Evolutionary conservation across 768 basidiomycete genomes (phyloP).

Genomic region (Calocera viscosa): DNA sequence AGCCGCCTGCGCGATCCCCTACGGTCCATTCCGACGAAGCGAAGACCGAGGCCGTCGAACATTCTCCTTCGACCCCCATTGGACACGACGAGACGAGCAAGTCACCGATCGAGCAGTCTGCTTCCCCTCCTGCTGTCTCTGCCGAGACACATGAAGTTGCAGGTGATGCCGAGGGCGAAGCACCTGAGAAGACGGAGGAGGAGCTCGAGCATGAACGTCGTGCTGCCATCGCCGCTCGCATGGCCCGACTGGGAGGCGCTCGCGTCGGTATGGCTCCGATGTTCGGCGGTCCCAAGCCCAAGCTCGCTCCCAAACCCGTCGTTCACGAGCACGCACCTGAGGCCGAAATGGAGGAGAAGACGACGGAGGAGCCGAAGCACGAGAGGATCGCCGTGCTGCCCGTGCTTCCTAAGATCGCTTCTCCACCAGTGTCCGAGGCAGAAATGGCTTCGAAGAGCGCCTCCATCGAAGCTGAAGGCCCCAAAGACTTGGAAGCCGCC

Average conservation of each 20-base stretch:
- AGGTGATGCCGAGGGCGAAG: slow-evolving; percentile 21
- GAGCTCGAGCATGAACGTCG: slow-evolving; percentile 63
- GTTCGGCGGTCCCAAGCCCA: slow-evolving; percentile 47
- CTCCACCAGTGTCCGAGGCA: neutral
- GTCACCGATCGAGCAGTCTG: neutral
- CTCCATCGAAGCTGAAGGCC: neutral
- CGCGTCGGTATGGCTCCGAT: slow-evolving; percentile 69
- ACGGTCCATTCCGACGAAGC: slow-evolving; percentile 24
- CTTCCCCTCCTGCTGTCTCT: neutral
- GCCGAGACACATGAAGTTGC: slow-evolving; percentile 15
- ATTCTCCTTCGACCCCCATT: slow-evolving; percentile 16
- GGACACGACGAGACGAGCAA: slow-evolving; percentile 25
- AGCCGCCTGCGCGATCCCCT: neutral
- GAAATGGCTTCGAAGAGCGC: neutral
- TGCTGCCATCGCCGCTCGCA: slow-evolving; percentile 78
- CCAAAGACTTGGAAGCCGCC: too few species aligned
- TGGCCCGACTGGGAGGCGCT: slow-evolving; percentile 85
- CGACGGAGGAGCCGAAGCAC: slow-evolving; percentile 10
- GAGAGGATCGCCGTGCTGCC: slow-evolving; percentile 6
- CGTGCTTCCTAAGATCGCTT: neutral
- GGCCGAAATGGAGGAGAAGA: neutral
- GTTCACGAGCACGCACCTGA: neutral
- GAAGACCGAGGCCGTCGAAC: slow-evolving; percentile 17
- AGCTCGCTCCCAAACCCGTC: neutral
- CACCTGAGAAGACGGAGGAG: slow-evolving; percentile 32